Evolutionary conservation across 192 early-diverging fungal genomes (phyloP).

Genomic region (Backusella tuberculispora): DNA sequence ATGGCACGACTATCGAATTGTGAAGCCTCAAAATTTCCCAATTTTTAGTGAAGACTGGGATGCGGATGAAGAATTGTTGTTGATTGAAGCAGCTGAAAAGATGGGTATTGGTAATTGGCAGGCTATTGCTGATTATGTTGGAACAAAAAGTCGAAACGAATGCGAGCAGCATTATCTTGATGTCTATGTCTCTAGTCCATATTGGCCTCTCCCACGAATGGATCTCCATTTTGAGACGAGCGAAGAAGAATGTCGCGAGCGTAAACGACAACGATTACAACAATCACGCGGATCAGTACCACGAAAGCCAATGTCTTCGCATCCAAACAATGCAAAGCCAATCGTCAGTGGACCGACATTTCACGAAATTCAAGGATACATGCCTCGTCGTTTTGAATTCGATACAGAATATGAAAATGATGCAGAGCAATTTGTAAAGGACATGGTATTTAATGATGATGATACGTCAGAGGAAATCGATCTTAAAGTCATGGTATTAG

Average conservation of each 20-base stretch:
- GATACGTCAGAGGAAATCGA: conserved; percentile 87
- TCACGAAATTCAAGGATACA: conserved; percentile 97
- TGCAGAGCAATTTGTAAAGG: conserved; percentile 93
- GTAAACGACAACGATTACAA: conserved; percentile 36
- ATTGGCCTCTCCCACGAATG: conserved; percentile 89
- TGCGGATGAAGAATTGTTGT: conserved; percentile 93
- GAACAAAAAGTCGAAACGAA: conserved; percentile 87
- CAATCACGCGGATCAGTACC: conserved; percentile 19
- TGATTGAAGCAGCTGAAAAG: conserved; percentile 90
- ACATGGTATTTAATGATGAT: conserved; percentile 88
- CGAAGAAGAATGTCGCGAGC: conserved; percentile 46
- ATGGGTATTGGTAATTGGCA: conserved; percentile 98
- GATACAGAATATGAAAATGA: conserved; percentile 97
- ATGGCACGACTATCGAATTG: conserved; percentile 89
- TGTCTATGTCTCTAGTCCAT: conserved; percentile 74
- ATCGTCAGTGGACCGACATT: conserved; percentile 86
- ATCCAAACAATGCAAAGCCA: conserved; percentile 47
- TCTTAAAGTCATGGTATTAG: conserved; percentile 86
- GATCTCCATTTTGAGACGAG: conserved; percentile 64
- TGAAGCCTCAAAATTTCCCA: conserved; percentile 86
- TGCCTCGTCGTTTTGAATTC: conserved; percentile 96
- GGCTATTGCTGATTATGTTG: conserved; percentile 90
- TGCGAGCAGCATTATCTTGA: conserved; percentile 89
- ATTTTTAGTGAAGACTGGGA: conserved; percentile 92
- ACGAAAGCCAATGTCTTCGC: conserved; percentile 29